These are phyloP conservation scores for Raffaelea arxii DNA, from an alignment of 2,329 filamentous ascomycete genomes.

Conservation along the genomic window DNA sequence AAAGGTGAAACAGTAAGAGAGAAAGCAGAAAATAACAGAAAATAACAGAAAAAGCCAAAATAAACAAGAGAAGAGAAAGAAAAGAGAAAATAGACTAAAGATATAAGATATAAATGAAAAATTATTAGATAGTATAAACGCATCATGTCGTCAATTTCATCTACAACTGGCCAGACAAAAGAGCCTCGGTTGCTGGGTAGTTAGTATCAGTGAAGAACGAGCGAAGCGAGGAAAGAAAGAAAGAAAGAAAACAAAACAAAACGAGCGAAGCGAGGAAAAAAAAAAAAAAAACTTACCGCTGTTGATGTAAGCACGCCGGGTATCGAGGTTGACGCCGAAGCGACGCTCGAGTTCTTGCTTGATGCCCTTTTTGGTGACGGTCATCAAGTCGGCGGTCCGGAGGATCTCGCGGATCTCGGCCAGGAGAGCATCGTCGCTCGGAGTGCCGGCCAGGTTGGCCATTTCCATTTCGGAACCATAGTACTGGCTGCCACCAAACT, in stretches of 20 bases:
- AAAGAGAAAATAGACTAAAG: constrained; percentile 2
- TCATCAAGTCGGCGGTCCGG: constrained; percentile 88
- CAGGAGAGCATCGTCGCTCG: constrained; percentile 79
- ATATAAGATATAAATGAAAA: not conserved
- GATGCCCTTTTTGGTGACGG: constrained; percentile 95
- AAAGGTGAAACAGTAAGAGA: too few relatives aligned
- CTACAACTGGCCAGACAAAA: constrained; percentile 68
- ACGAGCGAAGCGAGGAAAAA: too few relatives aligned
- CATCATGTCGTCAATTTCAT: constrained; percentile 6
- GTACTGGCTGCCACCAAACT: constrained; percentile 50
- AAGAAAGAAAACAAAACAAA: constrained; percentile 1
- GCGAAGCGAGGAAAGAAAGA: constrained; percentile 16
- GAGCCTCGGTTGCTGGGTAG: constrained; percentile 59
- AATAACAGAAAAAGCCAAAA: not conserved
- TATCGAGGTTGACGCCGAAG: constrained; percentile 78
- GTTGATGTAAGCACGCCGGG: constrained; percentile 87
- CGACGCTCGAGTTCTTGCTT: constrained; percentile 86
- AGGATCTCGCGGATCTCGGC: constrained; percentile 93
- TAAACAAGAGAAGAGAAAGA: not conserved
- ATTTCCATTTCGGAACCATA: constrained; percentile 57
- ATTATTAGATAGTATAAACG: not conserved
- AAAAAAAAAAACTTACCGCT: constrained; percentile 54
- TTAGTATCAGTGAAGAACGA: constrained; percentile 9
- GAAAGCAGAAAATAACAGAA: not conserved
- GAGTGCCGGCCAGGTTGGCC: constrained; percentile 64